Evolutionary conservation across 2,329 filamentous ascomycete species (phyloP).

Genomic region (Pyricularia sp.): DNA sequence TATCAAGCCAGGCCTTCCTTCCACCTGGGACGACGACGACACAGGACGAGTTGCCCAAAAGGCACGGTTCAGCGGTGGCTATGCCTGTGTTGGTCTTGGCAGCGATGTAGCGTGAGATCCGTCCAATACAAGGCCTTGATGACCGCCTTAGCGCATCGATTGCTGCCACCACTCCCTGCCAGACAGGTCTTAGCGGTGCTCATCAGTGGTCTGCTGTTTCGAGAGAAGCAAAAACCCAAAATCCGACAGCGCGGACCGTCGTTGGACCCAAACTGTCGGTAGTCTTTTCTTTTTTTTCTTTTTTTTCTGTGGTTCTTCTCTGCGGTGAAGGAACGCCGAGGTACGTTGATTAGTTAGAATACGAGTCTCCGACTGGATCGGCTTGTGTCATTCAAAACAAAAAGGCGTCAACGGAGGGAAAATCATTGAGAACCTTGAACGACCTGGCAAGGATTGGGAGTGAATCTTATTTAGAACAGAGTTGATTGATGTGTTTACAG

Average conservation of each 20-base stretch:
- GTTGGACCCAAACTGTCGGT: not conserved
- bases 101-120: not conserved
- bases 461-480: not conserved
- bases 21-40: not conserved
- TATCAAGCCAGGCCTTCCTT: not conserved
- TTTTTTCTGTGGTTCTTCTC: not conserved
- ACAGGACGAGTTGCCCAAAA: not conserved
- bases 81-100: not conserved
- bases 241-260: not conserved
- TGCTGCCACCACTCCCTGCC: not conserved
- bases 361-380: not conserved
- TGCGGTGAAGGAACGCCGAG: not conserved
- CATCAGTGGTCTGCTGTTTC: not conserved
- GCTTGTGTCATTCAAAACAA: not conserved
- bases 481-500: not conserved
- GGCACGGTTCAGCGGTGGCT: not conserved
- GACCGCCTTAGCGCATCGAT: not conserved
- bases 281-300: not conserved
- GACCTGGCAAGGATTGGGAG: not conserved
- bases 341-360: not conserved
- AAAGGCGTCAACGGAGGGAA: not conserved
- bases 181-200: not conserved
- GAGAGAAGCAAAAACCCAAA: not conserved
- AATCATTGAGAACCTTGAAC: not conserved
- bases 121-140: not conserved